phyloP scores from a whole-genome alignment of 2,329 filamentous ascomycete species.

The Didymella glomerata region DNA sequence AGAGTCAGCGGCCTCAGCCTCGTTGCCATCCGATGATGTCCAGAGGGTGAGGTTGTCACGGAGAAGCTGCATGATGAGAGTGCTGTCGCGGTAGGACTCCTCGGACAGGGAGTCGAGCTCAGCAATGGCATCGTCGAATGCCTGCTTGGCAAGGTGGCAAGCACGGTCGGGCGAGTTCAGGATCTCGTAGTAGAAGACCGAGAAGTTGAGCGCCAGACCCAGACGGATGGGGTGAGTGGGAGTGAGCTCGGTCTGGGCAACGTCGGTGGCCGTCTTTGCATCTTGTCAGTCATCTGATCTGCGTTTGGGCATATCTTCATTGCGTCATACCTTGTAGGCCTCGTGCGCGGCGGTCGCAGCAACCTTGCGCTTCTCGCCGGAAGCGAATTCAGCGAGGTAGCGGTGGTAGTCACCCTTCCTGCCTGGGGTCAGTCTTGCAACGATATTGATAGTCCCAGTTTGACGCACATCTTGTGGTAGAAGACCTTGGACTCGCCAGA shows the following conservation, averaged over 20 bases:
- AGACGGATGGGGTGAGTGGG: slow-evolving; percentile 98
- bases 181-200: slow-evolving; percentile 99
- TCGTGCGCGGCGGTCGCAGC: slow-evolving; percentile 88
- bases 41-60: slow-evolving; percentile 98
- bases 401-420: slow-evolving; percentile 99
- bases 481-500: slow-evolving; percentile 99
- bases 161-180: slow-evolving; percentile 97
- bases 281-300: slow-evolving; percentile 33
- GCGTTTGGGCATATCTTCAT: slow-evolving; percentile 18
- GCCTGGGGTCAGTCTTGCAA: slow-evolving; percentile 31
- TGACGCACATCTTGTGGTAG: slow-evolving; percentile 98
- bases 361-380: slow-evolving; percentile 89
- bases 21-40: slow-evolving; percentile 91
- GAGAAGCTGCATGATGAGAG: slow-evolving; percentile 98
- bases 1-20: slow-evolving; percentile 71
- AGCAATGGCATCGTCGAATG: slow-evolving; percentile 97
- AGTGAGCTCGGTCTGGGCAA: slow-evolving; percentile 96
- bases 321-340: slow-evolving; percentile 87
- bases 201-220: slow-evolving; percentile 98
- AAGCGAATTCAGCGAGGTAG: slow-evolving; percentile 92
- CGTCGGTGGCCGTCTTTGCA: slow-evolving; percentile 87
- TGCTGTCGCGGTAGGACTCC: slow-evolving; percentile 99
- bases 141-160: slow-evolving; percentile 98
- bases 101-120: slow-evolving; percentile 98
- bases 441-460: slow-evolving; percentile 12